A percentile compares a stretch with the other conserved stretches of the same genome.
phyloP scores from a whole-genome alignment of 768 basidiomycete genomes.

The Zangia roseola region DNA sequence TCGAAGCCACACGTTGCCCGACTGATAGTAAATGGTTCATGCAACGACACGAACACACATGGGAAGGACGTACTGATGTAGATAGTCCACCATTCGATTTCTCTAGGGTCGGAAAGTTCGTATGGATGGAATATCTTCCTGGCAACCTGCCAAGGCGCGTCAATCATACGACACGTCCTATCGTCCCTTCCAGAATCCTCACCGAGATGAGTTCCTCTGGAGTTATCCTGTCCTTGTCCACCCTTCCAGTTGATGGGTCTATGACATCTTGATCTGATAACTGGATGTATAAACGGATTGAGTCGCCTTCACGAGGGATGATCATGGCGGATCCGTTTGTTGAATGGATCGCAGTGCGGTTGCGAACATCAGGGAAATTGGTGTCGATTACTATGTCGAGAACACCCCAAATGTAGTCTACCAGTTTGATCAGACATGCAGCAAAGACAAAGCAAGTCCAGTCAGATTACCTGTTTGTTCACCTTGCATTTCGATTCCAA shows the following conservation, averaged over 20 bases:
- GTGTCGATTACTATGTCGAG: slow-evolving; percentile 70
- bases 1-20: slow-evolving; percentile 71
- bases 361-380: slow-evolving; percentile 76
- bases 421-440: slow-evolving; percentile 11
- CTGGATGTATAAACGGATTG: slow-evolving; percentile 71
- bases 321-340: slow-evolving; percentile 67
- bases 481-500: slow-evolving; percentile 47
- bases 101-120: slow-evolving; percentile 44
- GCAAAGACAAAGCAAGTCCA: neutral
- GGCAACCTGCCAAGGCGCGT: slow-evolving; percentile 41
- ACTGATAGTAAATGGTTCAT: slow-evolving; percentile 37
- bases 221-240: slow-evolving; percentile 51
- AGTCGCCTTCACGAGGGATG: slow-evolving; percentile 70
- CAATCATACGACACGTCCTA: neutral
- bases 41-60: neutral
- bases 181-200: slow-evolving; percentile 1
- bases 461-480: slow-evolving; percentile 41
- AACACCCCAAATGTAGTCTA: slow-evolving; percentile 82
- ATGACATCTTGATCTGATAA: slow-evolving; percentile 48
- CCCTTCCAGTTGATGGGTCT: slow-evolving; percentile 45
- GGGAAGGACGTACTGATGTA: slow-evolving; percentile 53
- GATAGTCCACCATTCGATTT: slow-evolving; percentile 70
- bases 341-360: slow-evolving; percentile 64
- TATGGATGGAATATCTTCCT: slow-evolving; percentile 58
- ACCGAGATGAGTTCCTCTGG: slow-evolving; percentile 56